Percentiles rank a stretch among this genome's conserved stretches.
Conservation (phyloP, 1,284 basidiomycete genomes). For the Cystobasidiaceae sp. region DNA sequence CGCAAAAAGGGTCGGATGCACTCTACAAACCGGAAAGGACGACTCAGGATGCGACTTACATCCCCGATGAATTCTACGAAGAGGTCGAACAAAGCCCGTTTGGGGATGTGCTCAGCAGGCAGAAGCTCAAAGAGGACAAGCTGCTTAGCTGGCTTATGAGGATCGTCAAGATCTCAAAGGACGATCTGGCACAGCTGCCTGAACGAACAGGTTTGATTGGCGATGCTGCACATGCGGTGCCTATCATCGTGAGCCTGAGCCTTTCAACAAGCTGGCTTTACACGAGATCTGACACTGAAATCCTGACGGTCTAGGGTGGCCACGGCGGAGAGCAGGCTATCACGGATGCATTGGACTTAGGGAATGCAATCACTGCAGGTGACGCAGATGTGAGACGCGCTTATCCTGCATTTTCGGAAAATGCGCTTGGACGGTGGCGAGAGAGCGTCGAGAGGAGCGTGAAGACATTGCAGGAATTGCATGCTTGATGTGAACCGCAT, state of each 20-base stretch:
- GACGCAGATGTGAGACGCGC: background rate
- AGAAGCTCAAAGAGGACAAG: slow-evolving; percentile 18
- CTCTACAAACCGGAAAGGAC: slow-evolving; percentile 29
- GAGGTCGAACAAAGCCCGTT: background rate
- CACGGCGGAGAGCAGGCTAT: slow-evolving; percentile 28
- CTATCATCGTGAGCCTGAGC: slow-evolving; percentile 15
- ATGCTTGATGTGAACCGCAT: background rate
- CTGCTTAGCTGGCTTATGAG: slow-evolving; percentile 26
- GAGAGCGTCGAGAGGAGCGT: slow-evolving; percentile 1
- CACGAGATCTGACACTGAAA: no score
- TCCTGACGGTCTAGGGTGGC: no score
- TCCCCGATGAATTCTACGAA: slow-evolving; percentile 22
- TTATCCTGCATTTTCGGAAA: background rate
- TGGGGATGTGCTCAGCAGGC: background rate
- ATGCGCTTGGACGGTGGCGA: background rate
- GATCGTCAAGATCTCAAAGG: background rate
- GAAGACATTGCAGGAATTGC: background rate
- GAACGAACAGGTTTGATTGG: slow-evolving; percentile 12
- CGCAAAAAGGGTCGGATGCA: background rate
- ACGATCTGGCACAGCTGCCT: background rate
- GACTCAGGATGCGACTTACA: slow-evolving; percentile 7
- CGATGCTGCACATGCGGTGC: slow-evolving; percentile 25
- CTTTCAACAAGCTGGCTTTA: no score
- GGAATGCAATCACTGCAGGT: no score
- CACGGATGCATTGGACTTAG: slow-evolving; percentile 16